A percentile compares a stretch with the other conserved stretches of the same genome.
Conservation (phyloP, 2,329 filamentous ascomycete genomes). For the Paradendryphiella salina region DNA sequence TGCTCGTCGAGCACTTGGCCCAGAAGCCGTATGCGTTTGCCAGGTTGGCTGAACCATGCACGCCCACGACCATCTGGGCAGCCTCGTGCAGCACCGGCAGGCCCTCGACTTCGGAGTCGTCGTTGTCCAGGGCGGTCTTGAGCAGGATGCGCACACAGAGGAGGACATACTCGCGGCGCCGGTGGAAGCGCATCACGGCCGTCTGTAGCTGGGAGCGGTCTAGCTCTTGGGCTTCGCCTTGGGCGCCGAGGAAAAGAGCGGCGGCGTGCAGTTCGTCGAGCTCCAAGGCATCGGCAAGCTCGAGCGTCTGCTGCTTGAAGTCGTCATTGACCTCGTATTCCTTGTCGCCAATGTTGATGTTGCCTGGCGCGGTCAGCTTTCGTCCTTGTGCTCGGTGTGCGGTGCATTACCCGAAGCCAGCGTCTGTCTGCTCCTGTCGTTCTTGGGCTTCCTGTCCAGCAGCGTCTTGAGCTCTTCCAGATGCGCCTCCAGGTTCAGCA, state of each 20-base stretch:
- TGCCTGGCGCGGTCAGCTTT: slow-evolving; percentile 59
- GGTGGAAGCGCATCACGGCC: slow-evolving; percentile 85
- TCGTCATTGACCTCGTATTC: slow-evolving; percentile 82
- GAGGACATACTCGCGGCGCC: slow-evolving; percentile 78
- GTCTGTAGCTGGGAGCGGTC: slow-evolving; percentile 76
- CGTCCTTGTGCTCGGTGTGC: neutral
- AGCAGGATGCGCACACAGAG: slow-evolving; percentile 82
- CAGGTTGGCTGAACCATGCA: slow-evolving; percentile 59
- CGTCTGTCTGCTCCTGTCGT: slow-evolving; percentile 71
- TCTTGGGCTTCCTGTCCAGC: slow-evolving; percentile 75
- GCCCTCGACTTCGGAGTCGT: slow-evolving; percentile 30
- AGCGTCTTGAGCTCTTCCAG: slow-evolving; percentile 69
- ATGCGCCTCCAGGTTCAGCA: slow-evolving; percentile 66
- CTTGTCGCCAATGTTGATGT: slow-evolving; percentile 70
- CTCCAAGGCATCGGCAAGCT: slow-evolving; percentile 84
- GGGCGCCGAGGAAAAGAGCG: slow-evolving; percentile 71
- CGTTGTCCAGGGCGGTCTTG: slow-evolving; percentile 62
- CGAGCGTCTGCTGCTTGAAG: slow-evolving; percentile 80
- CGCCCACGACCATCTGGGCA: slow-evolving; percentile 52
- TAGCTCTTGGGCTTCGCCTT: slow-evolving; percentile 67
- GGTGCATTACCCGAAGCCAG: slow-evolving; percentile 50
- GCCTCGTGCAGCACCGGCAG: slow-evolving; percentile 32
- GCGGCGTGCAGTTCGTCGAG: slow-evolving; percentile 88
- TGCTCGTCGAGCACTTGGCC: slow-evolving; percentile 72
- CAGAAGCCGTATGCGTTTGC: slow-evolving; percentile 66